Evolutionary conservation across 73 alveolate genomes (phyloP).

Genomic region (Tetrahymena thermophila): DNA sequence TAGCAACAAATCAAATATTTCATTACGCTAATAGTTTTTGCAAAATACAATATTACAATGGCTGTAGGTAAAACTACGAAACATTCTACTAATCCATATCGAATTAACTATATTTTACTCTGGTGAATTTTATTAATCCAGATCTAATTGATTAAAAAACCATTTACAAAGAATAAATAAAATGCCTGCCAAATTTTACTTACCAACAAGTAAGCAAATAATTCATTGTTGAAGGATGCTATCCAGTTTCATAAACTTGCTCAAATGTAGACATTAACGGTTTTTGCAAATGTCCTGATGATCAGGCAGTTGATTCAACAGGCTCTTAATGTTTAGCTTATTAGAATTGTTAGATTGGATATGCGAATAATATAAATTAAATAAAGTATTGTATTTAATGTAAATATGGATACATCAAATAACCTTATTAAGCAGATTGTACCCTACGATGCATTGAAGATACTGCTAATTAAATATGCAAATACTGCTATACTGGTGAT

Average conservation of each 20-base stretch:
- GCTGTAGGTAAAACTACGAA: not conserved
- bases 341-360: not conserved
- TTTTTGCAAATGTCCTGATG: not conserved
- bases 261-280: not conserved
- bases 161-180: not conserved
- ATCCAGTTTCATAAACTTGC: not conserved
- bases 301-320: not conserved
- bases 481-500: not conserved
- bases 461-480: not conserved
- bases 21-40: not conserved
- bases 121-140: not conserved
- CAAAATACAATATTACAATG: not conserved
- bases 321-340: not conserved
- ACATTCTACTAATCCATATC: not conserved
- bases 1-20: not conserved
- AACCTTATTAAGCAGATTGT: not conserved
- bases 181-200: too few relatives aligned
- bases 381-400: not conserved
- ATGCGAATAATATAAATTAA: not conserved
- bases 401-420: not conserved
- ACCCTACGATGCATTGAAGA: not conserved
- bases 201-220: not conserved
- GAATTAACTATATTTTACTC: not conserved
- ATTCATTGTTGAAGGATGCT: not conserved
- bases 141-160: not conserved